Base-by-base conservation (phyloP, 768 basidiomycete genomes). In the Amanita subjunquillea region DNA sequence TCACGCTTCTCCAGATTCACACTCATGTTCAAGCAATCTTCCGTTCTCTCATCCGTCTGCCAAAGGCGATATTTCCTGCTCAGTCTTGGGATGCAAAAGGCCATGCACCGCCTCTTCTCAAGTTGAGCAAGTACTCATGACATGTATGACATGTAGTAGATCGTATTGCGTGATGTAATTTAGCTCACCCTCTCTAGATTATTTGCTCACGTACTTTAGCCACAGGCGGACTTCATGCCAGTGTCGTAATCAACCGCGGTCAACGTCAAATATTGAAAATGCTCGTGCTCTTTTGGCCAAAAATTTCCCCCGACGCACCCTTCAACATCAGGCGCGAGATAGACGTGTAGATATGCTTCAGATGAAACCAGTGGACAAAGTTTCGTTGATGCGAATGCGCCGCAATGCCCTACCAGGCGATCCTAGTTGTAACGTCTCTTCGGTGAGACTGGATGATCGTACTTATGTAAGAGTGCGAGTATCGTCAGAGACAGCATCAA, bases 381-480 rank as follows among this genome's bases (percentile, higher is more conserved):
- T 89, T 15, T 78, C 82, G 59, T 61, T 83, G 4, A 86, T 91
- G 76, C 87, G 80, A 61, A 76, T 91, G 75, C 80, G 82, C 50
- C 87, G 85, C 61, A 73, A 70, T 37, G 90, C 90, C 9, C 58
- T 69, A 39, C 78, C 87, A 2, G 79, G 70, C 6, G 81, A 90
- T 58, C 72, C 77, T 17, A 80, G 75, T 58, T 80, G 84, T 60
- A 75, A 68, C 48, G 49, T 65, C 1, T 68, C 71, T 9, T 65
- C 68, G 13, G 63, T 79, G 1, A 67, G 79, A 12, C 59, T 78
- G 41, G 75, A 78, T 22, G 73, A 86, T 53, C 76, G 87, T 22
- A 57, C 85, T 39, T 77, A 85, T 62, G 58, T 88, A 32, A 77
- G 68, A 37, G 75, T 82, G 4, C 56, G 58, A 3, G 55, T 57